A percentile compares a stretch with the other conserved stretches of the same genome.
phyloP scores from a whole-genome alignment of 2,329 filamentous ascomycete genomes.

The Chlorencoelia australis region DNA sequence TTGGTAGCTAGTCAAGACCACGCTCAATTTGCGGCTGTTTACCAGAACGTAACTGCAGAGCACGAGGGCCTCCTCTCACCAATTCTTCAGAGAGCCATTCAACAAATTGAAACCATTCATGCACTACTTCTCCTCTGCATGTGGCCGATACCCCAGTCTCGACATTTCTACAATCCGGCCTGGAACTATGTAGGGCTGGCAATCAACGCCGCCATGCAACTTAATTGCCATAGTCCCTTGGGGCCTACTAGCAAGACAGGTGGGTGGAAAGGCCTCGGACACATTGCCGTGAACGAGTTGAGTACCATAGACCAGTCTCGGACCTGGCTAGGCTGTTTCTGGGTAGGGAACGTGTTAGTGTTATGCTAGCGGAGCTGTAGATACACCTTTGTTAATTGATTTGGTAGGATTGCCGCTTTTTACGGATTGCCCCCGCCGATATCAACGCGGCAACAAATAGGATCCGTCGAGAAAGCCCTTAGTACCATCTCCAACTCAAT shows the following conservation, averaged over 20 bases:
- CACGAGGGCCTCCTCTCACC: slow-evolving; percentile 19
- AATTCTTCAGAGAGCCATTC: slow-evolving; percentile 14
- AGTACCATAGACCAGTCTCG: slow-evolving; percentile 1
- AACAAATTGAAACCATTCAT: slow-evolving; percentile 9
- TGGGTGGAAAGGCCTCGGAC: slow-evolving; percentile 1
- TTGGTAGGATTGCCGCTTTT: slow-evolving; percentile 5
- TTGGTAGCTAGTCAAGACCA: slow-evolving; percentile 9
- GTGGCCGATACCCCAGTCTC: slow-evolving; percentile 7
- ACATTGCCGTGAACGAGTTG: slow-evolving; percentile 1
- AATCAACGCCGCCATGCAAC: slow-evolving; percentile 1
- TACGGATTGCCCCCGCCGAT: slow-evolving; percentile 5
- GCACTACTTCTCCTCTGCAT: slow-evolving; percentile 9
- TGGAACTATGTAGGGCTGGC: slow-evolving; percentile 6
- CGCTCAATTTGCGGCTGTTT: slow-evolving; percentile 3
- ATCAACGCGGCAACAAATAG: slow-evolving; percentile 6
- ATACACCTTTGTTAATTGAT: neutral
- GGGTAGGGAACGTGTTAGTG: slow-evolving; percentile 6
- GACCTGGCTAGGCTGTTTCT: slow-evolving; percentile 7
- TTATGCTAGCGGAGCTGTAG: neutral
- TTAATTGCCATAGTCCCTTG: slow-evolving; percentile 2
- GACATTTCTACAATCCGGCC: slow-evolving; percentile 6
- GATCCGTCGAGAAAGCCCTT: neutral
- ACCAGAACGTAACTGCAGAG: slow-evolving; percentile 6
- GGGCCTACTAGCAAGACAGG: neutral
- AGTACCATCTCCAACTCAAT: neutral